Evolutionary conservation across 2,329 filamentous ascomycete species (phyloP), one percentile per base, ranked within the genome.

Genomic region (Phialophora tarda): DNA sequence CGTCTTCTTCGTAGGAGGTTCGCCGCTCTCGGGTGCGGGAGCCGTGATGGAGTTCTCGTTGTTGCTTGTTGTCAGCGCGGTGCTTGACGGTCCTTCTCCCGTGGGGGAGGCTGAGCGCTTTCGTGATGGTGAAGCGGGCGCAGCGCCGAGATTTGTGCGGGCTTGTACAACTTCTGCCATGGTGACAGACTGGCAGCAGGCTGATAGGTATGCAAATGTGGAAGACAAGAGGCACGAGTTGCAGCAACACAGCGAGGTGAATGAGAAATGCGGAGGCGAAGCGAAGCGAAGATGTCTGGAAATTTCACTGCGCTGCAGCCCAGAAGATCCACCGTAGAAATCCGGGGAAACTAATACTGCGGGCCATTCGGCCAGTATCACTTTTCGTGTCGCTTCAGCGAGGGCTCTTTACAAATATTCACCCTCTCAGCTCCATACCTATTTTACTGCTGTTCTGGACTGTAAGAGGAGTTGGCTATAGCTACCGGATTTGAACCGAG

Each of bases 1-100:
- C 66, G 91, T 88, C 80, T 93, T 92, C 73, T 88, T 81, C 77
- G 76, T 55, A 68, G 73, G 67, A 69, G 73, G 68, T 72, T 74
- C 67, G 53, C 53, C 53, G 28, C 17, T 32, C 21, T 51, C 59
- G 47, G 11, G 34, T 3, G 47, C 5, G 28, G 38, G 38, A 44
- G 17, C 38, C n/a, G 71, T 66, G 17, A 68, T 47, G 5, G 66
- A 34, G 12, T 48, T 64, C 34, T 68, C 65, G 30, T 62, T 60
- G 59, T 70, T 70, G 3, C 34, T 66, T n/a, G 61, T 72, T 3
- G 69, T 70, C 26, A 72, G 61, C 8, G 68, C 64, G 12, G 48
- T 71, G 50, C 26, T 69, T 11, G 66, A 59, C 10, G 38, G 6
- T 38, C 50, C 58, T 28, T 51, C 54, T 26, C 51, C 59, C 32